Conservation (phyloP, 306 rosid species). For the Purshia tridentata region DNA sequence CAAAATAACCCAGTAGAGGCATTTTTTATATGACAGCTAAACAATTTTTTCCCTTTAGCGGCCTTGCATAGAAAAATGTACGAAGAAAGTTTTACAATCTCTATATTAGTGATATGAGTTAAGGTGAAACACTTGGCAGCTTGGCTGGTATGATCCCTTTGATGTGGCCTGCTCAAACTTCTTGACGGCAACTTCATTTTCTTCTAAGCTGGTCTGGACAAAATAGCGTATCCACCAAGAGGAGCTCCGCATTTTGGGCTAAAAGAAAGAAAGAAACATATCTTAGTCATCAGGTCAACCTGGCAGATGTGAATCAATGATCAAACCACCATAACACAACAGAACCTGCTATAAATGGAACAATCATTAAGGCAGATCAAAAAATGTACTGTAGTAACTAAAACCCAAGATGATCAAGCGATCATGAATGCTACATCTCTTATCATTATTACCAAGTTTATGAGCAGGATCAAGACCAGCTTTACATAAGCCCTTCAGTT, state of each 20-base stretch:
- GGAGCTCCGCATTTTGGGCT: conserved; percentile 88
- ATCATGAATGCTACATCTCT: neutral
- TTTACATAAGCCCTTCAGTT: neutral
- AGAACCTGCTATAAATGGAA: neutral
- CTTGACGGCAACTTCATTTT: conserved; percentile 53
- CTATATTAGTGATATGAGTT: conserved; percentile 55
- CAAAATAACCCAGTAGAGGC: conserved; percentile 18
- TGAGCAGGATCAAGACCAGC: neutral
- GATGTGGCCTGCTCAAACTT: conserved; percentile 72
- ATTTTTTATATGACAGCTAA: neutral
- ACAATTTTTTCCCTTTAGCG: conserved; percentile 5
- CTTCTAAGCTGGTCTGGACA: conserved; percentile 58
- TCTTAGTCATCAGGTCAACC: conserved; percentile 17
- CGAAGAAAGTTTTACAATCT: conserved; percentile 23
- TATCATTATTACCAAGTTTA: neutral
- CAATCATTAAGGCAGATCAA: neutral
- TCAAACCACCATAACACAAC: neutral
- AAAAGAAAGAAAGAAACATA: conserved; percentile 18
- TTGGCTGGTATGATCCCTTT: conserved; percentile 55
- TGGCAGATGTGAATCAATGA: neutral
- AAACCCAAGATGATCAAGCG: neutral
- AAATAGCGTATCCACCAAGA: conserved; percentile 87
- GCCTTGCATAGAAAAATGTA: conserved; percentile 24
- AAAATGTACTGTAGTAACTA: neutral
- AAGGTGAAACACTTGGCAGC: conserved; percentile 86